Evolutionary conservation across 2,329 filamentous ascomycete genomes (phyloP), one percentile per base, ranked within the genome.

Genomic region (Colletotrichum aenigma): DNA sequence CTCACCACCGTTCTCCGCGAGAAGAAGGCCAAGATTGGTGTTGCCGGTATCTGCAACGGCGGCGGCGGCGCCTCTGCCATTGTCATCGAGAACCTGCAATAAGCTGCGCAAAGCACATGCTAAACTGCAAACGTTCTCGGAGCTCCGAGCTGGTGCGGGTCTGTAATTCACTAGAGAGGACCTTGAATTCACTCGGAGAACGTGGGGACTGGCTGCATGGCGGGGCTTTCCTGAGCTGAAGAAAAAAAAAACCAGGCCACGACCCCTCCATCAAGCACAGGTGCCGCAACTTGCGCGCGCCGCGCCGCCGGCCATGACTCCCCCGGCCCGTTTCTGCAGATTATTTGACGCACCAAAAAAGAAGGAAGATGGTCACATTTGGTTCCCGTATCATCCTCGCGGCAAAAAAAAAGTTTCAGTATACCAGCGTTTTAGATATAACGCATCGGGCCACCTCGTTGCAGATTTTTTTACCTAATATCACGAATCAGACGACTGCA

Each of bases 11-110:
- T 98, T 43, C 88, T 99, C 82, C 94, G 91, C 85, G 94, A 97
- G 85, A 97, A 96, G 90, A 94, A 95, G 85, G 96, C 93, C 82
- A 98, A 97, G 93, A 93, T 98, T 84, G 97, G 97, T 73, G 94
- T 93, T 82, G 96, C 95, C 52, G 97, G 95, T 82, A 98, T 99
- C 83, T 99, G 97, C 92, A 99, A 99, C 86, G 97, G 97, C 79
- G 97, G 97, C 74, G 97, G 97, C 81, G 97, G 97, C 84, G 97
- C 97, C 76, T 98, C 95, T 81, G 97, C 97, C 74, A 88, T 99
- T 79, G 95, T 99, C 77, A 92, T 99, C 81, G 97, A 99, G 90
- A 92, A 85, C 83, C 83, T 92, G 82, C 89, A 91, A 86, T 91
- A 86, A 86, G 83, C 32, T 71, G 18, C 55, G 30, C 56, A 68